Percentiles rank a stretch among this genome's conserved stretches.
These are phyloP conservation scores for Eustoma russellianum DNA, from an alignment of 257 asterid genomes.

Conservation along the genomic window DNA sequence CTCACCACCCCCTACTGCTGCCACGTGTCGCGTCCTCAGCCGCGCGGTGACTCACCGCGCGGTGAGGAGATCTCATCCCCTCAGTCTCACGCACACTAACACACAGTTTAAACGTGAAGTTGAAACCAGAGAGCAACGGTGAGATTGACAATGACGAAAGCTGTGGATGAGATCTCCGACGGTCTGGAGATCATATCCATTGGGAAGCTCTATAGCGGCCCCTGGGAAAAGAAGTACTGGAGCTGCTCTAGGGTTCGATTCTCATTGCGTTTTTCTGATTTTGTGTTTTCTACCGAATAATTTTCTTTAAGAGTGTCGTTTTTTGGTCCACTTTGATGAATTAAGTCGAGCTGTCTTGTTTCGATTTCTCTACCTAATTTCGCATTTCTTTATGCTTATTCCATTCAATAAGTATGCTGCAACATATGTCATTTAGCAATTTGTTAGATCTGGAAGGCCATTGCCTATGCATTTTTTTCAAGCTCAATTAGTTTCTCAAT, in stretches of 20 bases:
- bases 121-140: neutral
- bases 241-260: constrained; percentile 87
- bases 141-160: constrained; percentile 36
- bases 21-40: too few relatives aligned
- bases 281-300: neutral
- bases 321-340: neutral
- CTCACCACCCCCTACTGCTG: too few relatives aligned
- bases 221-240: constrained; percentile 98
- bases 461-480: too few relatives aligned
- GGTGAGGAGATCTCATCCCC: too few relatives aligned
- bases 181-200: constrained; percentile 64
- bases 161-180: constrained; percentile 37
- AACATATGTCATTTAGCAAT: too few relatives aligned
- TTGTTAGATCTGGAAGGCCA: too few relatives aligned
- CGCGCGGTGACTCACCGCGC: too few relatives aligned
- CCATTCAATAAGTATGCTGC: too few relatives aligned
- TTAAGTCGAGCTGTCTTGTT: too few relatives aligned
- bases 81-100: constrained; percentile 4
- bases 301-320: neutral
- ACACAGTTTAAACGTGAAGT: neutral
- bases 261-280: neutral
- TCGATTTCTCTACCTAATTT: too few relatives aligned
- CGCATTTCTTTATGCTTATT: too few relatives aligned
- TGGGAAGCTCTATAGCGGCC: constrained; percentile 64
- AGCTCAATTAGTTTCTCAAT: too few relatives aligned